Base-by-base conservation (phyloP, 768 basidiomycete genomes). In the Mycena pura region DNA sequence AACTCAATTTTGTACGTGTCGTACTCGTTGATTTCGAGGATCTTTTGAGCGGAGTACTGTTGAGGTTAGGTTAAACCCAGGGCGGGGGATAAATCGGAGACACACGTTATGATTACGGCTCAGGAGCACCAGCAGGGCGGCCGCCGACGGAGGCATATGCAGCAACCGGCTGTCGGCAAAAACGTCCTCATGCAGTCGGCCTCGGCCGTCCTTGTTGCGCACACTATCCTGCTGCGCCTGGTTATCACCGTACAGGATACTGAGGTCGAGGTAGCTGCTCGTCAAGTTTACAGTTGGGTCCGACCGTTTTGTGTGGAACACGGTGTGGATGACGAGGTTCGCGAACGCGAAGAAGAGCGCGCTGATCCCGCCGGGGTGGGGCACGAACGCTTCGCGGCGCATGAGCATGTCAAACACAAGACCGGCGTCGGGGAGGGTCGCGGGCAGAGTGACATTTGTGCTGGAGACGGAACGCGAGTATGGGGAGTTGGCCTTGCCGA, bases 281-380 rank as follows among this genome's bases (percentile, higher is more conserved):
- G 86, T 74, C 40, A 84, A 74, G 68, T 94, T 94, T 56, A 84
- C 80, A 1, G 77, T 78, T 70, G 75, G 78, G 69, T 87, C 79
- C 4, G 19, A 41, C 28, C 68, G 74, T 59, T 82, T 86, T 7
- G 83, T 82, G 63, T 88, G 76, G 77, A 94, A 94, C 63, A 89
- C 80, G 54, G 77, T 80, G 73, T 93, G 91, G 65, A 90, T 91
- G 59, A 93, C 78, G 57, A 92, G 74, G 67, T 91, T 82, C 13
- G 91, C 91, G 67, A 93, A 91, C 0, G 91, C 88, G 66, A 92
- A 93, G 75, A 92, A 89, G 19, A 90, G 75, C 60, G 84, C 82
- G 14, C 87, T 90, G 43, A 93, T 82, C 19, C 91, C 91, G 4
- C 83, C 85, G 5, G 89, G 88, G 71, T 90, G 89, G 9, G 78